Evolutionary conservation across 768 basidiomycete genomes (phyloP).

Genomic region (Mycena maculata): DNA sequence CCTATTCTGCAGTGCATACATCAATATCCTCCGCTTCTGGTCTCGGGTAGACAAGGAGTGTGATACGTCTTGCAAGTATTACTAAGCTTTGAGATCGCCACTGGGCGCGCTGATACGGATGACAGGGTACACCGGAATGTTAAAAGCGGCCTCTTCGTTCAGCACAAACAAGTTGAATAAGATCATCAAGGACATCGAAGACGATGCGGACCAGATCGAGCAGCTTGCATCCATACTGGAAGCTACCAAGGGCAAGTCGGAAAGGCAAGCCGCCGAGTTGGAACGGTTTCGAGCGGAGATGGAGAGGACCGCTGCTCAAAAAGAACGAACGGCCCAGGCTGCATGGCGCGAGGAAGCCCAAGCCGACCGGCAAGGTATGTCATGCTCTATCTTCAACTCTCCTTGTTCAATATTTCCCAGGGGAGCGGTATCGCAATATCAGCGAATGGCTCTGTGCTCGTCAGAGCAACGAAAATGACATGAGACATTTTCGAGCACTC

Average conservation of each 20-base stretch:
- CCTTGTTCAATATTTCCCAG: constrained; percentile 1
- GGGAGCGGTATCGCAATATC: constrained; percentile 20
- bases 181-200: constrained; percentile 28
- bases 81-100: background rate
- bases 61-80: background rate
- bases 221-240: constrained; percentile 29
- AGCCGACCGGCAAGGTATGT: constrained; percentile 22
- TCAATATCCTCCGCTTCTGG: constrained; percentile 41
- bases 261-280: constrained; percentile 24
- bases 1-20: constrained; percentile 33
- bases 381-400: background rate
- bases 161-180: constrained; percentile 28
- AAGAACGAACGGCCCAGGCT: constrained; percentile 17
- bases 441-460: constrained; percentile 29
- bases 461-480: constrained; percentile 24
- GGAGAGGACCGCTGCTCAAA: constrained; percentile 22
- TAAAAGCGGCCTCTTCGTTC: constrained; percentile 16
- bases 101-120: background rate
- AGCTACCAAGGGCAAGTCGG: constrained; percentile 21
- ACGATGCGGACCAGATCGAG: constrained; percentile 20
- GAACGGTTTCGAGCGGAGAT: constrained; percentile 22
- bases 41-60: constrained; percentile 39
- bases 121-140: constrained; percentile 4
- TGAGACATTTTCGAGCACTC: constrained; percentile 8
- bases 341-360: constrained; percentile 15